A percentile compares a stretch with the other conserved stretches of the same genome.
Evolutionary conservation across 2,329 filamentous ascomycete species (phyloP).

Genomic region (Colletotrichum brevisporum): DNA sequence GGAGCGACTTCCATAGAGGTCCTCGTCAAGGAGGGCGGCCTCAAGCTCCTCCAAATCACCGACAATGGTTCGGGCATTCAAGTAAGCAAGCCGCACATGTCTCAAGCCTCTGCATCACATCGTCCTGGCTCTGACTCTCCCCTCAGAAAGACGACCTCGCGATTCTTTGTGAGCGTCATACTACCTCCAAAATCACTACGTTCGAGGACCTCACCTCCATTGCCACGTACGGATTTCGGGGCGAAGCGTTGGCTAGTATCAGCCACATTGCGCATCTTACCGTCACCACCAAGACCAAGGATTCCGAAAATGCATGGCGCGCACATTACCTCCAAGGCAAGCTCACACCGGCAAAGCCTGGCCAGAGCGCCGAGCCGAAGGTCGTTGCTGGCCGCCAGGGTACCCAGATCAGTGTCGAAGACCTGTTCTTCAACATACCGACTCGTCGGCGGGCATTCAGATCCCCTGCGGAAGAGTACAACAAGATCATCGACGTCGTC

Average conservation of each 20-base stretch:
- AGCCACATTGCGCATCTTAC: conserved; percentile 97
- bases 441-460: conserved; percentile 91
- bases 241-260: conserved; percentile 96
- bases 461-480: conserved; percentile 93
- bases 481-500: conserved; percentile 96
- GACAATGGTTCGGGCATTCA: conserved; percentile 98
- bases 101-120: neutral
- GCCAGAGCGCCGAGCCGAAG: conserved; percentile 88
- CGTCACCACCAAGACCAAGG: conserved; percentile 93
- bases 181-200: conserved; percentile 92
- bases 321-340: conserved; percentile 89
- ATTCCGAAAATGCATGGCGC: conserved; percentile 90
- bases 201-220: conserved; percentile 95
- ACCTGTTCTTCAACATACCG: conserved; percentile 96
- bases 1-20: conserved; percentile 93
- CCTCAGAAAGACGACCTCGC: conserved; percentile 87
- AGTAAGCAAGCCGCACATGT: conserved; percentile 60
- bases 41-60: conserved; percentile 96
- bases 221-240: conserved; percentile 96
- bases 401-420: conserved; percentile 96
- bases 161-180: conserved; percentile 95
- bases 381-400: conserved; percentile 88
- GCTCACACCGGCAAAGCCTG: conserved; percentile 86
- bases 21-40: conserved; percentile 91
- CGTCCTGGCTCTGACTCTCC: conserved; percentile 42